These are phyloP conservation scores for Sporobolus alterniflorus DNA, from an alignment of 202 grass and related monocot species.

Conservation along the genomic window DNA sequence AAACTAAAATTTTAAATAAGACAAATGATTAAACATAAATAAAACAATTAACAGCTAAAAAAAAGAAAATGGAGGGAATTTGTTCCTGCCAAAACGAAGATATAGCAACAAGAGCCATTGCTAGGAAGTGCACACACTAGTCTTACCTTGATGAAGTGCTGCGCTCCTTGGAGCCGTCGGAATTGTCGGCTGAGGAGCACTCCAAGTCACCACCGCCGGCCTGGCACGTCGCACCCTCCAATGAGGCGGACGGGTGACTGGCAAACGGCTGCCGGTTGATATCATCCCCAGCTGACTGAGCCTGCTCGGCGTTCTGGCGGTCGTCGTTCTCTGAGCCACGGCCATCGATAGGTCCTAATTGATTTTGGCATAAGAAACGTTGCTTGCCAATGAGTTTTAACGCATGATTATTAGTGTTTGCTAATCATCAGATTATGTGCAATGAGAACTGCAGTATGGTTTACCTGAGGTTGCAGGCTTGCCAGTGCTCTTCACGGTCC, in stretches of 20 bases:
- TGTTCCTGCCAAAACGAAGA: not conserved
- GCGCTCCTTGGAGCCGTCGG: constrained; percentile 30
- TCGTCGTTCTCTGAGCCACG: constrained; percentile 63
- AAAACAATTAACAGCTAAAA: too few species aligned
- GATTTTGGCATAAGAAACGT: not conserved
- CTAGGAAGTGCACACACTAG: not conserved
- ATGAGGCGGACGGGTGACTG: not conserved
- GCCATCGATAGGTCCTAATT: constrained; percentile 43
- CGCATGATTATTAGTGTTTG: not conserved
- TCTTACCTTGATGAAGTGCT: constrained; percentile 66
- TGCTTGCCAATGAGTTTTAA: not conserved
- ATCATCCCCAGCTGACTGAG: constrained; percentile 7
- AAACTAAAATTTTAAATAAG: too few species aligned
- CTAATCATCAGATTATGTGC: not conserved
- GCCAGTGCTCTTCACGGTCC: constrained; percentile 93
- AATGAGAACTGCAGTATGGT: not conserved
- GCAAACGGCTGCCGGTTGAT: constrained; percentile 8
- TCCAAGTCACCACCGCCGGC: constrained; percentile 34
- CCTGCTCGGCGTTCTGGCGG: constrained; percentile 13
- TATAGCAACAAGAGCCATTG: not conserved
- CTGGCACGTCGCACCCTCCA: constrained; percentile 26
- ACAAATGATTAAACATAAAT: too few species aligned
- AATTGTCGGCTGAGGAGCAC: constrained; percentile 43
- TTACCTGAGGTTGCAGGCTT: constrained; percentile 90
- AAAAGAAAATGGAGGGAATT: too few species aligned